Evolutionary conservation across 176 grass and related monocot species (phyloP).

Genomic region (Calamus simplicifolius): DNA sequence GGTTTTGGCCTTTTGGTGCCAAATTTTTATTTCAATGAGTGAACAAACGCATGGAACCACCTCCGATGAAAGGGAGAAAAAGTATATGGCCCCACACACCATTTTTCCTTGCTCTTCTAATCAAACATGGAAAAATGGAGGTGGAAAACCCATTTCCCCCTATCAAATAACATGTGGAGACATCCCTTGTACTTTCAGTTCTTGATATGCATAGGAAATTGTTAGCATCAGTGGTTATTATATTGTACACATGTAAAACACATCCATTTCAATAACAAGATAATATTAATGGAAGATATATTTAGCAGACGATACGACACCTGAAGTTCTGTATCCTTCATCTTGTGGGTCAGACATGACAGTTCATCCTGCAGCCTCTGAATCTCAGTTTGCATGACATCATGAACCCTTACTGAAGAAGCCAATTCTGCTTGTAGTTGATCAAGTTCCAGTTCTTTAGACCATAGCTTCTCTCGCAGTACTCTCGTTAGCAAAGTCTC

Average conservation of each 20-base stretch:
- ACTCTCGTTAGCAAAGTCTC: conserved; percentile 50
- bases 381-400: conserved; percentile 44
- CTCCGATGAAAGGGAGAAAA: too few species aligned
- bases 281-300: not conserved
- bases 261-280: not conserved
- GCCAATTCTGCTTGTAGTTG: conserved; percentile 55
- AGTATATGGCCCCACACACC: too few species aligned
- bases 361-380: conserved; percentile 54
- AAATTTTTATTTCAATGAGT: too few species aligned
- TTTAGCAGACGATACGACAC: conserved; percentile 14
- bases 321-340: conserved; percentile 63
- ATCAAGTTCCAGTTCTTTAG: conserved; percentile 50
- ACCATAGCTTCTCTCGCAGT: conserved; percentile 55
- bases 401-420: conserved; percentile 39
- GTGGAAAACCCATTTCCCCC: too few species aligned
- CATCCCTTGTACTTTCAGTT: too few species aligned
- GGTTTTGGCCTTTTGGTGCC: too few species aligned
- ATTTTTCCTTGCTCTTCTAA: too few species aligned
- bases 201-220: too few species aligned
- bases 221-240: too few species aligned
- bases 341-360: conserved; percentile 34
- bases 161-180: too few species aligned
- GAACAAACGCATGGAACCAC: too few species aligned
- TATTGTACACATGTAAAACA: not conserved
- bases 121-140: too few species aligned